Percentiles rank a stretch among this genome's conserved stretches.
Evolutionary conservation across 441 rosid species (phyloP).

Genomic region (Bruguiera hainesii): DNA sequence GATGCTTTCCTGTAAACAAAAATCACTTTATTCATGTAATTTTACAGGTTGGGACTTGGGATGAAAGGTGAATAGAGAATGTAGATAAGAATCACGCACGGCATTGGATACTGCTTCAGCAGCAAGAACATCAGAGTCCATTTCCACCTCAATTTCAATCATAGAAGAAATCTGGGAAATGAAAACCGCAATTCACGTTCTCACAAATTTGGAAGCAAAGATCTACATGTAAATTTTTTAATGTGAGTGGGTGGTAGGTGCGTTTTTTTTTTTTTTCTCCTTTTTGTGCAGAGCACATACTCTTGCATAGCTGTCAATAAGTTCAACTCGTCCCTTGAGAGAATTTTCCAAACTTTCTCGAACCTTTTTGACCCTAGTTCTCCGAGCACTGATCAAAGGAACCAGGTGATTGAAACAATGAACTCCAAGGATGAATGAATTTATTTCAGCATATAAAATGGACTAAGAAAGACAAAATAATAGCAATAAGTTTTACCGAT

Average conservation of each 20-base stretch:
- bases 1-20: slow-evolving; percentile 61
- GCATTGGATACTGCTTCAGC: slow-evolving; percentile 80
- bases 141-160: slow-evolving; percentile 95
- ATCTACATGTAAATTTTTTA: not conserved
- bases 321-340: slow-evolving; percentile 73
- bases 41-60: not conserved
- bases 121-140: slow-evolving; percentile 93
- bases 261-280: not conserved
- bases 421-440: slow-evolving; percentile 16
- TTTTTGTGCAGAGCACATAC: slow-evolving; percentile 38
- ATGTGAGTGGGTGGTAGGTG: not conserved
- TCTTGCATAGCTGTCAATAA: slow-evolving; percentile 88
- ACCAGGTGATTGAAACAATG: slow-evolving; percentile 6
- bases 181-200: not conserved
- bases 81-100: slow-evolving; percentile 38
- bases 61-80: slow-evolving; percentile 15
- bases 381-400: slow-evolving; percentile 52
- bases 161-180: slow-evolving; percentile 75
- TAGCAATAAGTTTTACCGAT: slow-evolving; percentile 55
- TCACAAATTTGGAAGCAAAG: slow-evolving; percentile 7
- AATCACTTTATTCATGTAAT: slow-evolving; percentile 9
- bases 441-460: slow-evolving; percentile 8
- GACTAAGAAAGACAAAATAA: slow-evolving; percentile 8
- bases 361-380: slow-evolving; percentile 73
- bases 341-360: slow-evolving; percentile 78